phyloP scores from a whole-genome alignment of 345 rosid species.

The Pugionium dolabratum region DNA sequence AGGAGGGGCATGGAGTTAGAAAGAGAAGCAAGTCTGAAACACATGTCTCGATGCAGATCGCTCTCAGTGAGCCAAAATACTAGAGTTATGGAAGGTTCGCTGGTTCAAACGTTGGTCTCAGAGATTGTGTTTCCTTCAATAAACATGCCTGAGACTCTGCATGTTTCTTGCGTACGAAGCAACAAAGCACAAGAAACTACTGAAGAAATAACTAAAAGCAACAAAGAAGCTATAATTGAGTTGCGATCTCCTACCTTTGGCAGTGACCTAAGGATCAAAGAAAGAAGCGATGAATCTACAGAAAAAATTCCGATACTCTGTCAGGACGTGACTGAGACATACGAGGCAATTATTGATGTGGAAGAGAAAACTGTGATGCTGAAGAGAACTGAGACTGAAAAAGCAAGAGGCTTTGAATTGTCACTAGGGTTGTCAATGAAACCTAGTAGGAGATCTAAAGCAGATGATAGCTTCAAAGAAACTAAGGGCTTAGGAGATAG shows the following conservation, averaged over 20 bases:
- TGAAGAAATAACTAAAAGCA: conserved; percentile 12
- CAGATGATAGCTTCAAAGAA: conserved; percentile 39
- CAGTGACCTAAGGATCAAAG: conserved; percentile 35
- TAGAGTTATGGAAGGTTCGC: conserved; percentile 7
- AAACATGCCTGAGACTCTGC: neutral
- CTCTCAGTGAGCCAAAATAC: conserved; percentile 34
- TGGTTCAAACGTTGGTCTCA: conserved; percentile 26
- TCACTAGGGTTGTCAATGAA: conserved; percentile 14
- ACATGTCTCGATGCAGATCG: conserved; percentile 38
- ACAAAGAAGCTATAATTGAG: neutral
- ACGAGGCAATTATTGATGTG: conserved; percentile 20
- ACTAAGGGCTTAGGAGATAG: conserved; percentile 33
- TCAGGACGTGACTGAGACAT: conserved; percentile 32
- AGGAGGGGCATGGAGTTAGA: neutral
- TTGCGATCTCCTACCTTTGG: conserved; percentile 48
- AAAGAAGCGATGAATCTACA: conserved; percentile 46
- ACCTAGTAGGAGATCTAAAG: conserved; percentile 10
- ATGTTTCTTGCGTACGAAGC: conserved; percentile 30
- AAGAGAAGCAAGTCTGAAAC: conserved; percentile 13
- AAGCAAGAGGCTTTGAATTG: conserved; percentile 33
- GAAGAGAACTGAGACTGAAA: conserved; percentile 57
- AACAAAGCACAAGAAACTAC: neutral
- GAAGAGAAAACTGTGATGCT: conserved; percentile 52
- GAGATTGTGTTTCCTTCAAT: neutral
- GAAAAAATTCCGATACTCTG: conserved; percentile 52